These are phyloP conservation scores for Colletotrichum truncatum DNA, from an alignment of 2,329 filamentous ascomycete species.

Conservation along the genomic window DNA sequence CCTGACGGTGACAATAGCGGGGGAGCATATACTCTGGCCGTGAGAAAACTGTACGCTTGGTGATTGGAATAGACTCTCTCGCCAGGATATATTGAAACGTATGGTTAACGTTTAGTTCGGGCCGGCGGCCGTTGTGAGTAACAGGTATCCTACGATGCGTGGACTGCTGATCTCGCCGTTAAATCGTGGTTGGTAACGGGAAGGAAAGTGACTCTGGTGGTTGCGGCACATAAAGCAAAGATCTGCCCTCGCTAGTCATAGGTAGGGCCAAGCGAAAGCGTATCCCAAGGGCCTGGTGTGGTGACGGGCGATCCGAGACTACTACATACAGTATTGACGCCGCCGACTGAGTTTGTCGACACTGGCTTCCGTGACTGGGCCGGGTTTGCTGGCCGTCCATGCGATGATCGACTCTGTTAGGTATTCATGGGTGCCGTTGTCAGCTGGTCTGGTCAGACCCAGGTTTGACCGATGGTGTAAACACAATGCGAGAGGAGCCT, in stretches of 20 bases:
- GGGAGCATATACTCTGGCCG: background rate
- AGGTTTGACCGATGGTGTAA: constrained; percentile 3
- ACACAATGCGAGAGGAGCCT: background rate
- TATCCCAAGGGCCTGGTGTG: background rate
- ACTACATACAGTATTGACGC: background rate
- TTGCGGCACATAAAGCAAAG: background rate
- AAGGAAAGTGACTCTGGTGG: background rate
- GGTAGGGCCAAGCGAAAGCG: constrained; percentile 2
- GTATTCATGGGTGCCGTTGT: background rate
- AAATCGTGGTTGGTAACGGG: constrained; percentile 10
- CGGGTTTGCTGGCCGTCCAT: constrained; percentile 9
- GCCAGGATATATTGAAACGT: background rate
- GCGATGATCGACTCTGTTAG: constrained; percentile 19
- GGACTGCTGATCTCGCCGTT: background rate
- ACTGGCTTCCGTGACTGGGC: background rate
- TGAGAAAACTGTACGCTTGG: too few species aligned
- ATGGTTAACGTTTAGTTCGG: background rate
- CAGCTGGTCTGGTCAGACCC: background rate
- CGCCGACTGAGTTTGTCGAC: background rate
- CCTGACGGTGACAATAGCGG: background rate
- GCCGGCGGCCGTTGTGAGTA: background rate
- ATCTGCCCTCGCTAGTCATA: constrained; percentile 14
- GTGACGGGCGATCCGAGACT: background rate
- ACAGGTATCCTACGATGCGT: background rate
- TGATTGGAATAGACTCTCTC: background rate